phyloP scores from a whole-genome alignment of 2,329 filamentous ascomycete species.

The Ascochyta lentis region DNA sequence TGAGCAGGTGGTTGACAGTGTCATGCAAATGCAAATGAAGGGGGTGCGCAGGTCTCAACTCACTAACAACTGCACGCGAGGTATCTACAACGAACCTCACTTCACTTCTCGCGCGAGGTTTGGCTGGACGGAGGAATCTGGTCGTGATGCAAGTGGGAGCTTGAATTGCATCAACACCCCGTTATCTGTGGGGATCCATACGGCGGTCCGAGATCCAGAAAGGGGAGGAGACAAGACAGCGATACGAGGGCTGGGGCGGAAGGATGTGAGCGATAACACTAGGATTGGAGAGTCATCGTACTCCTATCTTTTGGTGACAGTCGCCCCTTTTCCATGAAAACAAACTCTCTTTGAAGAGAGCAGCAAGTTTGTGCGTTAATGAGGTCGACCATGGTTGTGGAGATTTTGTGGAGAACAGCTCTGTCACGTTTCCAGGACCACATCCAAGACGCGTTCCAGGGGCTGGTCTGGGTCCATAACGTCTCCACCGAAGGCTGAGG shows the following conservation, averaged over 20 bases:
- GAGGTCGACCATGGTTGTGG: not conserved
- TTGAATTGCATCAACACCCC: constrained; percentile 1
- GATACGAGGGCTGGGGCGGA: constrained; percentile 3
- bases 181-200: constrained; percentile 7
- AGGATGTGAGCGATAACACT: not conserved
- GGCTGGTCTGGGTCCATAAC: not conserved
- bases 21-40: too few relatives aligned
- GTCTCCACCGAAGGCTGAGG: constrained; percentile 3
- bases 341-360: too few relatives aligned
- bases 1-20: too few relatives aligned
- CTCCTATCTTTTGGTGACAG: not conserved
- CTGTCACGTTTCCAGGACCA: constrained; percentile 4
- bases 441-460: not conserved
- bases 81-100: not conserved
- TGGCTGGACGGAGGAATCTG: not conserved
- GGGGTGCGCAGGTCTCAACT: too few relatives aligned
- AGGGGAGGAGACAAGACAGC: constrained; percentile 13
- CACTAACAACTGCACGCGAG: not conserved
- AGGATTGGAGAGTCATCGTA: too few relatives aligned
- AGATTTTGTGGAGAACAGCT: constrained; percentile 6
- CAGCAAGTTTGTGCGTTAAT: too few relatives aligned
- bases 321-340: not conserved
- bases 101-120: not conserved
- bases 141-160: constrained; percentile 9
- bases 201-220: constrained; percentile 3